Evolutionary conservation across 2,329 filamentous ascomycete species (phyloP), one percentile per base, ranked within the genome.

Genomic region (Periconia sp.): DNA sequence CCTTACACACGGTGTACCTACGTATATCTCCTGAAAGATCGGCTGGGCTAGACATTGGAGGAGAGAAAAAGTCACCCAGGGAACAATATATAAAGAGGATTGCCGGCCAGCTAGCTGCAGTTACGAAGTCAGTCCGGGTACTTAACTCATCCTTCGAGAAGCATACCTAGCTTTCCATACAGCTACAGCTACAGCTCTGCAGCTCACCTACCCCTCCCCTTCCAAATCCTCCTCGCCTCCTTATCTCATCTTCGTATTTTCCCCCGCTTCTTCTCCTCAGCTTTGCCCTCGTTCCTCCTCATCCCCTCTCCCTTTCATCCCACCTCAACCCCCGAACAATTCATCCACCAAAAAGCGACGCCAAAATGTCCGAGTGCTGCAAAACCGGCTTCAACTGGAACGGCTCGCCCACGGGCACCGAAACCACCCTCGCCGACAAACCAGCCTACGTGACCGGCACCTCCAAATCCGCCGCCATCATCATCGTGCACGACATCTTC

Each of bases 401-500:
- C 50, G 76, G 73, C 46, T 60, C 63, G 31, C 65, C 75, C 18
- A 58, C 59, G 15, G 76, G 76, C 56, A 73, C 65, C 44, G 74
- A 74, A 56, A 65, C 71, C 51, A 68, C 60, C 6, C 59, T 79
- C 30, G 27, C 43, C 14, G 73, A 71, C 49, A 65, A 70, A 9
- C 67, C 74, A 37, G 71, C 73, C 53, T 78, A 78, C 53, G 67
- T 78, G 17, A 68, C 77, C 11, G 77, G 77, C 56, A 73, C 76
- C n/a, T 66, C 72, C 45, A 69, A 74, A 35, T 78, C 77, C 58
- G 72, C 73, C 3, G 71, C 81, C 41, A 70, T 82, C 48, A 76
- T 82, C 56, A 68, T 82, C 46, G 33, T 70, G n/a, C 63, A 69
- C 23, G 65, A 66, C 69, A 70, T 82, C 63, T 81, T 79, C 54